phyloP scores from a whole-genome alignment of 2,329 filamentous ascomycete species.

The Aspergillus pseudotamarii region DNA sequence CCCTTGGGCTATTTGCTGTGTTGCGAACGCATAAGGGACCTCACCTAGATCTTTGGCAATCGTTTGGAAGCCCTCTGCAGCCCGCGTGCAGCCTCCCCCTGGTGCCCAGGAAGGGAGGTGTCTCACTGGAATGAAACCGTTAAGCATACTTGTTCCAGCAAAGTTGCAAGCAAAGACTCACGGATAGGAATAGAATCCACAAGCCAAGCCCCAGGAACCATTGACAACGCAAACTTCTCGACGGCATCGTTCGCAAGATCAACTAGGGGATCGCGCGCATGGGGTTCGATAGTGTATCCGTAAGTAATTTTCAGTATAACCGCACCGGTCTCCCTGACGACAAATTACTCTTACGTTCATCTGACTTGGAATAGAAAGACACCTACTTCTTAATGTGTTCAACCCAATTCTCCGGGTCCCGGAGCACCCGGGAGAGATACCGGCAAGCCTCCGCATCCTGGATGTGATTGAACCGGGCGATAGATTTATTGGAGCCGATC shows the following conservation, averaged over 20 bases:
- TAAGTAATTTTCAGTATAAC: conserved; percentile 51
- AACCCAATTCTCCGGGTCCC: conserved; percentile 41
- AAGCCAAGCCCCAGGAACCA: conserved; percentile 13
- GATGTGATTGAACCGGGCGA: conserved; percentile 43
- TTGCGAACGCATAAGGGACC: conserved; percentile 41
- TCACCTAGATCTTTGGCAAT: conserved; percentile 37
- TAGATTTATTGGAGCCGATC: conserved; percentile 47
- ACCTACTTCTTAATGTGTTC: conserved; percentile 49
- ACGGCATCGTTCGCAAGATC: conserved; percentile 45
- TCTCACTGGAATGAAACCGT: conserved; percentile 7
- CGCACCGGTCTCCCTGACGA: conserved; percentile 39
- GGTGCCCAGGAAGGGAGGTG: conserved; percentile 14
- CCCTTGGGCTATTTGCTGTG: conserved; percentile 15
- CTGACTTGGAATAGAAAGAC: neutral
- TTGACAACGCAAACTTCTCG: conserved; percentile 37
- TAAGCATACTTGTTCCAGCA: neutral
- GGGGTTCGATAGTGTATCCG: conserved; percentile 49
- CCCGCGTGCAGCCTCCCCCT: conserved; percentile 1
- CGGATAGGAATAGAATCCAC: conserved; percentile 17
- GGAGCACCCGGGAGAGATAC: conserved; percentile 48
- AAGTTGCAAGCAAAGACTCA: neutral
- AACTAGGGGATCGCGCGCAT: conserved; percentile 47
- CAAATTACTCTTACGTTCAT: neutral
- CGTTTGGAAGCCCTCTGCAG: conserved; percentile 10
- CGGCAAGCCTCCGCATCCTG: conserved; percentile 51